Conservation (phyloP, 2,329 filamentous ascomycete species). For the Paraphoma chrysanthemicola region DNA sequence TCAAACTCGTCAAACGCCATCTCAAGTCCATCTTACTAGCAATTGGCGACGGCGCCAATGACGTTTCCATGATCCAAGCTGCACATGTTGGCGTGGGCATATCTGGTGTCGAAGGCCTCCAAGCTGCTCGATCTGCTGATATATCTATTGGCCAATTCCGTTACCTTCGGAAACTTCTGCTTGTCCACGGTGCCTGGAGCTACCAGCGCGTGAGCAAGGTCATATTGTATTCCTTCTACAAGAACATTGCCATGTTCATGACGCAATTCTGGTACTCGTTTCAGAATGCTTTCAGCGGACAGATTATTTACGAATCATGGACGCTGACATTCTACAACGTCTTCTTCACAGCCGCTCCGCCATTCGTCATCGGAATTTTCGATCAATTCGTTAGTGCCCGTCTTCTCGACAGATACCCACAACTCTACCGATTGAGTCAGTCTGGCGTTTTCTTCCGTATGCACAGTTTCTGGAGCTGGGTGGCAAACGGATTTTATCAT, state of each 20-base stretch:
- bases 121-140: conserved; percentile 94
- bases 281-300: conserved; percentile 96
- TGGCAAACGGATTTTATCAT: conserved; percentile 93
- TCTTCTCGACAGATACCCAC: conserved; percentile 91
- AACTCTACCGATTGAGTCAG: conserved; percentile 92
- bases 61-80: conserved; percentile 99
- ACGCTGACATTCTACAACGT: conserved; percentile 99
- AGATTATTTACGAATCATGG: conserved; percentile 99
- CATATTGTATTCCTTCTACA: conserved; percentile 98
- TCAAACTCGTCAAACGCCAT: conserved; percentile 97
- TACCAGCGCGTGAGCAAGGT: conserved; percentile 97
- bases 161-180: conserved; percentile 88
- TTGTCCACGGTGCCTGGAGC: conserved; percentile 97
- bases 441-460: conserved; percentile 92
- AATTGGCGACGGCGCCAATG: conserved; percentile 96
- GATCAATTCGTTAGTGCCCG: conserved; percentile 97
- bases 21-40: conserved; percentile 90
- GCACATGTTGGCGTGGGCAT: conserved; percentile 98
- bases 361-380: conserved; percentile 92
- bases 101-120: conserved; percentile 93
- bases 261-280: conserved; percentile 99
- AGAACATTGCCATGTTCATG: conserved; percentile 98
- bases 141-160: conserved; percentile 96
- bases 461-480: conserved; percentile 92
- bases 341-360: conserved; percentile 93